Evolutionary conservation across 179 eudicot species (phyloP).

Genomic region (Vitellaria paradoxa): DNA sequence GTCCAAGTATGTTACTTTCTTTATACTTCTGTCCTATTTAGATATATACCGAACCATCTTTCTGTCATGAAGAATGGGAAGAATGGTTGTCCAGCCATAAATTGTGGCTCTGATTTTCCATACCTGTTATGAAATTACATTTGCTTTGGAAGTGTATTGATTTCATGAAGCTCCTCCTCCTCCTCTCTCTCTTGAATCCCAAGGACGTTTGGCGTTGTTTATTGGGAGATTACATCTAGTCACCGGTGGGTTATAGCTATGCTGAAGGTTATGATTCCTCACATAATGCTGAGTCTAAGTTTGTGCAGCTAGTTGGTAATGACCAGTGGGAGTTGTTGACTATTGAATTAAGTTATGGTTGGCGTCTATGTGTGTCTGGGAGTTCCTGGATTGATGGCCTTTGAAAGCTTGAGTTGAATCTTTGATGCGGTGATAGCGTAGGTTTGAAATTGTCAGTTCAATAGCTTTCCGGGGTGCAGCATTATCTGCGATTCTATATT

Average conservation of each 20-base stretch:
- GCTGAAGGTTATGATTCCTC: neutral
- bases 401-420: neutral
- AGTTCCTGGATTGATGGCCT: neutral
- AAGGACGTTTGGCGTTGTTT: neutral
- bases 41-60: neutral
- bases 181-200: neutral
- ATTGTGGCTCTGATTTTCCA: neutral
- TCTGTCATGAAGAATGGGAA: neutral
- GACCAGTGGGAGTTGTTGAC: no score
- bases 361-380: neutral
- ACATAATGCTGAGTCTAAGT: neutral
- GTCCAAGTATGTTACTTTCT: constrained; percentile 62
- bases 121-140: neutral
- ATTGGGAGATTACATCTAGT: neutral
- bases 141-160: neutral
- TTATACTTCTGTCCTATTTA: neutral
- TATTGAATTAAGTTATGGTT: neutral
- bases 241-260: neutral
- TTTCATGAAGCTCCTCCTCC: neutral
- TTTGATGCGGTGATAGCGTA: no score
- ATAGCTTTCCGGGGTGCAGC: neutral
- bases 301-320: no score
- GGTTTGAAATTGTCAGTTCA: neutral
- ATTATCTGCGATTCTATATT: neutral
- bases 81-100: neutral